phyloP scores from a whole-genome alignment of 2,329 filamentous ascomycete species.

The Cryphonectria naterciae region DNA sequence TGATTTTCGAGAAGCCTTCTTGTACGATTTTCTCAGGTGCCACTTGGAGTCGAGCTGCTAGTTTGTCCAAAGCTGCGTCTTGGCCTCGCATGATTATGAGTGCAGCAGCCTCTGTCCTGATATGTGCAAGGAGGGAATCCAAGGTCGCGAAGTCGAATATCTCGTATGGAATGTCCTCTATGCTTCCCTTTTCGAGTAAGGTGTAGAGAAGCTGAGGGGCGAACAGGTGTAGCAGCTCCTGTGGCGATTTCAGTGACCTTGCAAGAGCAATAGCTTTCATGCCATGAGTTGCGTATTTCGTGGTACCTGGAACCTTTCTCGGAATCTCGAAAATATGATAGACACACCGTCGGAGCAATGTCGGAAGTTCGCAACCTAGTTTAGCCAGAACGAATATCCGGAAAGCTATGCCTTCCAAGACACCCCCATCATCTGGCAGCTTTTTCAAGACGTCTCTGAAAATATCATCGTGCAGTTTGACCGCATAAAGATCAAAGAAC shows the following conservation, averaged over 20 bases:
- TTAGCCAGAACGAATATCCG: conserved; percentile 76
- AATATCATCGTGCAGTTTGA: conserved; percentile 81
- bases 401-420: conserved; percentile 82
- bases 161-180: conserved; percentile 78
- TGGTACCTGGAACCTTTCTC: conserved; percentile 68
- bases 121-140: conserved; percentile 68
- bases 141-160: conserved; percentile 81
- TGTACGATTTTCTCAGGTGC: conserved; percentile 63
- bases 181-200: conserved; percentile 72
- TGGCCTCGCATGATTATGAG: conserved; percentile 83
- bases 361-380: conserved; percentile 83
- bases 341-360: conserved; percentile 81
- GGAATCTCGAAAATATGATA: conserved; percentile 95
- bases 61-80: conserved; percentile 61
- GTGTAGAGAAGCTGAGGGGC: conserved; percentile 88
- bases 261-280: conserved; percentile 67
- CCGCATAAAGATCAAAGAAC: conserved; percentile 81
- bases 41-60: conserved; percentile 62
- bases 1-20: conserved; percentile 73
- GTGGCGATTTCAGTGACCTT: conserved; percentile 67
- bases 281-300: conserved; percentile 73
- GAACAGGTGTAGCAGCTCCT: conserved; percentile 80
- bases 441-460: conserved; percentile 82
- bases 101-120: conserved; percentile 77
- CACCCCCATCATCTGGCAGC: conserved; percentile 73